A percentile compares a stretch with the other conserved stretches of the same genome.
Evolutionary conservation across 1,284 basidiomycete species (phyloP).

Genomic region (Cystobasidium slooffiae): DNA sequence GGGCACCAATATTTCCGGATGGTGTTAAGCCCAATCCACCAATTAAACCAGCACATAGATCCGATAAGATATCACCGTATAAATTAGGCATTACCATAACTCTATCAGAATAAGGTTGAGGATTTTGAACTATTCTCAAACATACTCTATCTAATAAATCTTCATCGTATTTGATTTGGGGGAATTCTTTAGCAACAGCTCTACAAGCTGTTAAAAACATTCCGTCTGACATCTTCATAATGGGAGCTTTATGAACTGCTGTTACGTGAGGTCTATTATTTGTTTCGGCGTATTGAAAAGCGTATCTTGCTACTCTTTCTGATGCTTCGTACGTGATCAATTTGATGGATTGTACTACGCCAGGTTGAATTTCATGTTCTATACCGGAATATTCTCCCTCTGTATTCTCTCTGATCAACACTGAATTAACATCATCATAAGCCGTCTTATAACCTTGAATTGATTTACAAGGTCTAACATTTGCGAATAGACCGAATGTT

Average conservation of each 20-base stretch:
- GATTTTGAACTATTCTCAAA: slow-evolving; percentile 91
- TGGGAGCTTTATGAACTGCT: slow-evolving; percentile 99
- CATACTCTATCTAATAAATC: slow-evolving; percentile 97
- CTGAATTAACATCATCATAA: slow-evolving; percentile 97
- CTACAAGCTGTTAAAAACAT: slow-evolving; percentile 99
- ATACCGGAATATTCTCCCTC: slow-evolving; percentile 99
- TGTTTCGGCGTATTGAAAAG: slow-evolving; percentile 93
- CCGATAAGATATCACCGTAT: slow-evolving; percentile 67
- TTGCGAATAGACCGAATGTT: slow-evolving; percentile 98
- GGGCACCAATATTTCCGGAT: slow-evolving; percentile 73
- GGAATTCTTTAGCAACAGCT: slow-evolving; percentile 94
- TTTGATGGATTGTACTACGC: slow-evolving; percentile 99
- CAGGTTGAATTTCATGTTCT: slow-evolving; percentile 96
- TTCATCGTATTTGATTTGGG: slow-evolving; percentile 91
- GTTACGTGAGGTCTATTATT: slow-evolving; percentile 90
- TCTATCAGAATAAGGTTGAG: slow-evolving; percentile 88
- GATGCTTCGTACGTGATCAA: slow-evolving; percentile 99
- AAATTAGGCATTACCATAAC: slow-evolving; percentile 99
- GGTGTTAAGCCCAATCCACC: slow-evolving; percentile 97
- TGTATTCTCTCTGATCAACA: slow-evolving; percentile 98
- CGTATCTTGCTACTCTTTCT: slow-evolving; percentile 96
- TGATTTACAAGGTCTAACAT: slow-evolving; percentile 94
- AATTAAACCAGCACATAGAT: slow-evolving; percentile 99
- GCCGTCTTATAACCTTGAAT: slow-evolving; percentile 97
- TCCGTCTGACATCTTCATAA: slow-evolving; percentile 99